These are phyloP conservation scores for Nyssa sinensis DNA, from an alignment of 148 eudicot genomes.

Conservation along the genomic window DNA sequence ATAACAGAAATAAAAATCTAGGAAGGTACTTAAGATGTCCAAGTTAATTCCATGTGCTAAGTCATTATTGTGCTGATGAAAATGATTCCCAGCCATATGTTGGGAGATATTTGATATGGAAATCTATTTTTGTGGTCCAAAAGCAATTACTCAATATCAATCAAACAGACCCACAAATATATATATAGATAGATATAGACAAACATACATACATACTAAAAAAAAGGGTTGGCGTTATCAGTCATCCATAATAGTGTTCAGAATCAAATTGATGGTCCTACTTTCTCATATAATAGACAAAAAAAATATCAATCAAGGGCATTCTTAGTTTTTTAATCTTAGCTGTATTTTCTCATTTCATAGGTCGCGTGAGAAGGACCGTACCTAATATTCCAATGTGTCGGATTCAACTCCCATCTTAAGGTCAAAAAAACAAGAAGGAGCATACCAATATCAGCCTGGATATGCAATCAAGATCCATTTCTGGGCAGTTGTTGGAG, in stretches of 20 bases:
- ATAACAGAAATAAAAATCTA: no score
- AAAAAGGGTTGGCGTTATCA: slow-evolving; percentile 3
- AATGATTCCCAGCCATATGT: slow-evolving; percentile 22
- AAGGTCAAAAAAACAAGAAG: no score
- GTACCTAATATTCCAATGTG: no score
- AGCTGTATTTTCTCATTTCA: not conserved
- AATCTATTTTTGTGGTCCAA: slow-evolving; percentile 31
- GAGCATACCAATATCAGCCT: not conserved
- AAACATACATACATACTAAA: no score
- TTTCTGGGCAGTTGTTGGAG: not conserved
- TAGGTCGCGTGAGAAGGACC: no score
- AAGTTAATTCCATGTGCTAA: not conserved
- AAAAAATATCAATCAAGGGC: not conserved
- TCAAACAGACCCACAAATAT: slow-evolving; percentile 15
- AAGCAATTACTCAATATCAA: slow-evolving; percentile 14
- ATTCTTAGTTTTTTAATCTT: slow-evolving; percentile 7
- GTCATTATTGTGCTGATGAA: slow-evolving; percentile 31
- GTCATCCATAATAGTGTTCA: not conserved
- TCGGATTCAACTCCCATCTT: no score
- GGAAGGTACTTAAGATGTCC: not conserved
- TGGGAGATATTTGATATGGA: slow-evolving; percentile 29
- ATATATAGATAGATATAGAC: no score
- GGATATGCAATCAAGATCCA: not conserved
- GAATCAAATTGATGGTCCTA: not conserved
- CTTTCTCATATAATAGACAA: not conserved